These are phyloP conservation scores for Boletus rubescentipes DNA, from an alignment of 768 basidiomycete genomes.

Conservation along the genomic window DNA sequence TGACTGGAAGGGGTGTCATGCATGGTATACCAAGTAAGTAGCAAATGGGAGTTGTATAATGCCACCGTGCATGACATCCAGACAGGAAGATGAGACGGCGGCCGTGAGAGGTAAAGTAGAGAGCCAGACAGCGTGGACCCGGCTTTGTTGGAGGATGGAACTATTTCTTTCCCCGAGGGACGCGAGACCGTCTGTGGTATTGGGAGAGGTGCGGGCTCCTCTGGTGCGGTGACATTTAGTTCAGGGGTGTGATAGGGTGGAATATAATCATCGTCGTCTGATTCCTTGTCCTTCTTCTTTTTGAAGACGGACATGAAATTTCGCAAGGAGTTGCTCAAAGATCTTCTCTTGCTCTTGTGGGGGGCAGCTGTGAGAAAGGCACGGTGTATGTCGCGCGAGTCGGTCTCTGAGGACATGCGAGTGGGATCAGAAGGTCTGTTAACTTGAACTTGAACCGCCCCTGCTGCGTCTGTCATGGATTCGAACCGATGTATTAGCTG, in stretches of 20 bases:
- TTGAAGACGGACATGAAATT: slow-evolving; percentile 64
- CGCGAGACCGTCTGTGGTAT: background rate
- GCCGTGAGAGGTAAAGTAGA: slow-evolving; percentile 49
- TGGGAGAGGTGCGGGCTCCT: background rate
- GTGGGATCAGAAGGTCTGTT: slow-evolving; percentile 7
- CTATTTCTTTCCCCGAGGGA: background rate
- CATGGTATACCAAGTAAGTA: slow-evolving; percentile 48
- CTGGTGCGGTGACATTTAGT: background rate
- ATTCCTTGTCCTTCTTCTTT: slow-evolving; percentile 39
- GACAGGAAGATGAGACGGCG: slow-evolving; percentile 34
- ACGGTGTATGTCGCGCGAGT: slow-evolving; percentile 12
- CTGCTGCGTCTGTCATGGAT: slow-evolving; percentile 34
- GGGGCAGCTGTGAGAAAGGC: slow-evolving; percentile 18
- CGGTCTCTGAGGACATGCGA: slow-evolving; percentile 15
- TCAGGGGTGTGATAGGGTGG: slow-evolving; percentile 7
- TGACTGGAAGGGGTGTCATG: slow-evolving; percentile 42
- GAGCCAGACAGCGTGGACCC: slow-evolving; percentile 18
- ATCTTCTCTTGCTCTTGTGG: slow-evolving; percentile 46
- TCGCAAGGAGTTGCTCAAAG: slow-evolving; percentile 61
- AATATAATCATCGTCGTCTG: slow-evolving; percentile 24
- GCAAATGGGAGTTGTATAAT: slow-evolving; percentile 40
- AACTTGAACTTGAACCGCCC: slow-evolving; percentile 8
- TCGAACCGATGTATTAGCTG: slow-evolving; percentile 56
- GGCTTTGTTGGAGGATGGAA: background rate
- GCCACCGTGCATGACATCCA: slow-evolving; percentile 50